These are phyloP conservation scores for Leucosporidium yakuticum DNA, from an alignment of 768 basidiomycete species.

Conservation along the genomic window DNA sequence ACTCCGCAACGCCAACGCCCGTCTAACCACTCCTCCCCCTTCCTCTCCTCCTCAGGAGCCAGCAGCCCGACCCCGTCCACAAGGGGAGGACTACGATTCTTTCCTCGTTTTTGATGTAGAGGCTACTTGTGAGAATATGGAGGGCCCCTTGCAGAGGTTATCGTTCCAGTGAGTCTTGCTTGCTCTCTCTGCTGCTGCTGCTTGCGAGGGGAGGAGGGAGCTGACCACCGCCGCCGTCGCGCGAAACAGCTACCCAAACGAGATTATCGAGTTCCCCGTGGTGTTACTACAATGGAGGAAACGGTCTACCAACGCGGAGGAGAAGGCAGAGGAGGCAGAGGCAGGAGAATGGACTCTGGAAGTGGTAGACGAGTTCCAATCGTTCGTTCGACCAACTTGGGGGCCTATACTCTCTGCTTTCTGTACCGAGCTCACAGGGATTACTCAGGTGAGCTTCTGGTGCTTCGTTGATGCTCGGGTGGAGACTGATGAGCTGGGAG, in stretches of 20 bases:
- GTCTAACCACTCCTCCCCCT: conserved; percentile 2
- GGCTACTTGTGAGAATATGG: conserved; percentile 58
- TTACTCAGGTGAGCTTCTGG: conserved; percentile 66
- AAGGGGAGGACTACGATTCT: conserved; percentile 52
- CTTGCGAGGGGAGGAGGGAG: too few species aligned
- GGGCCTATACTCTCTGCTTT: conserved; percentile 71
- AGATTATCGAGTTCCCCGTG: conserved; percentile 96
- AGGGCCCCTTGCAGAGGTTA: conserved; percentile 34
- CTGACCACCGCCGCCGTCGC: conserved; percentile 38
- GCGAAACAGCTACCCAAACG: conserved; percentile 80
- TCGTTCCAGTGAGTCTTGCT: conserved; percentile 15
- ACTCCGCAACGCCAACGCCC: conserved; percentile 25
- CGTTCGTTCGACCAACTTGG: conserved; percentile 85
- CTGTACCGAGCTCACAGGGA: conserved; percentile 81
- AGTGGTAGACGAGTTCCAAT: conserved; percentile 73
- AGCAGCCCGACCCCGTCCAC: conserved; percentile 11
- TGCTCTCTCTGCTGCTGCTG: too few species aligned
- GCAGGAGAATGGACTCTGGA: conserved; percentile 51
- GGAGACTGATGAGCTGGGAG: neutral
- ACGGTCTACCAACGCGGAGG: conserved; percentile 38
- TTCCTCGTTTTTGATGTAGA: conserved; percentile 88
- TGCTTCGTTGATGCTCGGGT: neutral
- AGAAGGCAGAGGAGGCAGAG: conserved; percentile 52
- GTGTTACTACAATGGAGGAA: conserved; percentile 69
- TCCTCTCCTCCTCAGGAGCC: neutral